These are phyloP conservation scores for Penicillium digitatum DNA, from an alignment of 2,329 filamentous ascomycete genomes.

Conservation along the genomic window DNA sequence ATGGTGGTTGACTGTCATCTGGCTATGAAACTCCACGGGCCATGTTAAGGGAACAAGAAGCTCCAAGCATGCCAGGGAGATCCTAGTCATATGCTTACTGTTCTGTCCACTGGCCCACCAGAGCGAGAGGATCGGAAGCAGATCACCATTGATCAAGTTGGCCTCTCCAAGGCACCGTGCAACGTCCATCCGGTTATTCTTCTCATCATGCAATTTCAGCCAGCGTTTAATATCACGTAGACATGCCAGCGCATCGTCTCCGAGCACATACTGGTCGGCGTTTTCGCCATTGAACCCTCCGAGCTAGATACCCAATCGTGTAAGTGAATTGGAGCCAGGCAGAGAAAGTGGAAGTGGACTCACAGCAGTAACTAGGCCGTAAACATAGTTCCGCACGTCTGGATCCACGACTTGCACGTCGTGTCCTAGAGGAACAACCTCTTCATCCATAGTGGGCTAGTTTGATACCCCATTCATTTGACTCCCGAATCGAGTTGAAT, in stretches of 20 bases:
- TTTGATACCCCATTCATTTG: constrained; percentile 7
- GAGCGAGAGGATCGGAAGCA: constrained; percentile 79
- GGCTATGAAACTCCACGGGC: constrained; percentile 77
- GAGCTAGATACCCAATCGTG: constrained; percentile 53
- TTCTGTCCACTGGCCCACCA: constrained; percentile 72
- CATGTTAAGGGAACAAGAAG: constrained; percentile 89
- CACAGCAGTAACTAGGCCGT: constrained; percentile 89
- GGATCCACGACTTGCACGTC: constrained; percentile 68
- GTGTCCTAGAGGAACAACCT: constrained; percentile 39
- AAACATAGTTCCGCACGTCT: constrained; percentile 88
- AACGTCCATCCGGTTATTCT: constrained; percentile 89
- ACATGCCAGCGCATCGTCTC: constrained; percentile 88
- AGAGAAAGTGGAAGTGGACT: constrained; percentile 36
- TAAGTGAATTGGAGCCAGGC: constrained; percentile 14
- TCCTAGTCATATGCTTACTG: constrained; percentile 70
- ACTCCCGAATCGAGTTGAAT: constrained; percentile 16
- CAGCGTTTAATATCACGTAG: constrained; percentile 92
- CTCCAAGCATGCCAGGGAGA: constrained; percentile 83
- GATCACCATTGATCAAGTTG: constrained; percentile 83
- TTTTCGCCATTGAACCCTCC: constrained; percentile 77
- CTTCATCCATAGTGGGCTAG: constrained; percentile 40
- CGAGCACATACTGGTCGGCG: constrained; percentile 78
- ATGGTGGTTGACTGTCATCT: constrained; percentile 90
- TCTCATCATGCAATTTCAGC: constrained; percentile 91
- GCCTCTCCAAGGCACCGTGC: constrained; percentile 87